Evolutionary conservation across 148 eudicot genomes (phyloP), one percentile per base, ranked within the genome.

Genomic region (Pharnaceum exiguum): DNA sequence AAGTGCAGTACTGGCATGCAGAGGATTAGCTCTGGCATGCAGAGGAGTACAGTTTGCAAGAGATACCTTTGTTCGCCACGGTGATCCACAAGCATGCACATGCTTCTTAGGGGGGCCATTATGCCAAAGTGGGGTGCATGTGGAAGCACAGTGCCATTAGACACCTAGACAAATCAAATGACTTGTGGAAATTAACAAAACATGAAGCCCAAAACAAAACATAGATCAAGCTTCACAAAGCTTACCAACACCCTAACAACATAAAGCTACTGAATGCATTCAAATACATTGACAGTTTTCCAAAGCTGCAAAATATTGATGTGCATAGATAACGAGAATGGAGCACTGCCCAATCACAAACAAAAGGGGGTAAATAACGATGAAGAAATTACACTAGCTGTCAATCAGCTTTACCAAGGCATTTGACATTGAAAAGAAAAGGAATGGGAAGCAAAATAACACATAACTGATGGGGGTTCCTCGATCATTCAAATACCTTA

Each of bases 31-130:
- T 59, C 96, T 80, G 47, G 96, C 77, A 78, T 89, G 99, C 10
- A 93, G 70, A 58, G 96, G 99, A 33, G 96, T 89, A 69, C 89
- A 93, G 63, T 89, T 89, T 46, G 62, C 82, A 62, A 93, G 87
- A 42, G 91, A 70, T 59, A 96, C 99, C 68, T 93, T 93, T 10
- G 99, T 93, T 82, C 99, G 83, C 99, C 99, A 93, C 31, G 96
- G 74, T 4, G 99, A 86, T 23, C 99, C 99, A 71, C 99, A 93
- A 29, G 99, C 99, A 73, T 93, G 83, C 32, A 93, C 76, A 21
- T 96, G 99, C 89, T 94, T 94, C 65, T 94, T 96, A 1, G 99
- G 95, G 47, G 99, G 99, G 42, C 99, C 99, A 69, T 94, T 94
- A 55, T 96, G 85, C 99, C 99, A 94, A 51, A 94, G 96, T 24